These are phyloP conservation scores for Daldinia sp. DNA, from an alignment of 2,329 filamentous ascomycete genomes.

Conservation along the genomic window DNA sequence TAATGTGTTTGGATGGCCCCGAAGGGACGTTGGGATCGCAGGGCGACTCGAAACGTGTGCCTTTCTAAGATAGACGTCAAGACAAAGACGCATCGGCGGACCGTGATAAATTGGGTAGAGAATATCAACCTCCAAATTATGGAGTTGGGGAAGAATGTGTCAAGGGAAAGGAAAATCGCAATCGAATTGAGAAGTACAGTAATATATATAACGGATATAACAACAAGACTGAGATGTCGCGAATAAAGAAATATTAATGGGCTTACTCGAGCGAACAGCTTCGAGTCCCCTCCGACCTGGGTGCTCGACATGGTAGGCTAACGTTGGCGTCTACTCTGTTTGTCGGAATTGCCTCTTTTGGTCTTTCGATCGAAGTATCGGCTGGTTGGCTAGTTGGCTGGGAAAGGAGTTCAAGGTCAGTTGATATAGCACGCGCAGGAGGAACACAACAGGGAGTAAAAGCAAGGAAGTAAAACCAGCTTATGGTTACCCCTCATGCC, in stretches of 20 bases:
- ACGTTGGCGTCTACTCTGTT: conserved; percentile 33
- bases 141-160: conserved; percentile 18
- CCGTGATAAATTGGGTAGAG: conserved; percentile 14
- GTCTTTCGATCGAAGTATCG: conserved; percentile 34
- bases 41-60: conserved; percentile 21
- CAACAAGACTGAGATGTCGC: conserved; percentile 13
- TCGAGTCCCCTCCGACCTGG: conserved; percentile 89
- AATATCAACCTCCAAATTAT: conserved; percentile 14
- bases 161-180: conserved; percentile 7
- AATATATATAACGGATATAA: conserved; percentile 13
- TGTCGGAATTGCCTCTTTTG: conserved; percentile 43
- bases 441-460: conserved; percentile 25
- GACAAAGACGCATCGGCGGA: conserved; percentile 20
- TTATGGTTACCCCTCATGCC: conserved; percentile 37
- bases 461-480: conserved; percentile 24
- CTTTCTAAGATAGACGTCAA: conserved; percentile 25
- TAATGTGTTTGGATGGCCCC: conserved; percentile 35
- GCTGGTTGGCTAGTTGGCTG: conserved; percentile 41
- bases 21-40: conserved; percentile 25
- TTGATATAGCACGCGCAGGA: conserved; percentile 31
- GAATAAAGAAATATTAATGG: conserved; percentile 34
- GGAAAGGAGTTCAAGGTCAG: conserved; percentile 30
- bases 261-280: conserved; percentile 96
- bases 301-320: conserved; percentile 64
- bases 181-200: conserved; percentile 11